Evolutionary conservation across 148 eudicot species (phyloP), one percentile per base, ranked within the genome.

Genomic region (Polygonum maritimum): DNA sequence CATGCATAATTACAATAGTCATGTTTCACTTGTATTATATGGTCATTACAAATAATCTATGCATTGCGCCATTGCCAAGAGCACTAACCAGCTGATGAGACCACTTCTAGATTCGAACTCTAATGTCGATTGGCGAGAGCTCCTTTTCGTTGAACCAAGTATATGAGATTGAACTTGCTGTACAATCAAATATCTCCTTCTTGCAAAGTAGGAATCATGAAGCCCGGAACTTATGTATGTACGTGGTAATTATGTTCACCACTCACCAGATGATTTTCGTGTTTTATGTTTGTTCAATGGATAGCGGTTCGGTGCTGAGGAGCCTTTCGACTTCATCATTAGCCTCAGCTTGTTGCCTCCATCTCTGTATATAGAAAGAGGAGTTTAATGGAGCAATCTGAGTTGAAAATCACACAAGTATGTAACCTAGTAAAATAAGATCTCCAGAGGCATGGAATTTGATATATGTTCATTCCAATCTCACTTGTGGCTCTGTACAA

Each of bases 301-400:
- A 78, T 19, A 83, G 44, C 48, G 81, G 79, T 79, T 87, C 91
- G 48, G 79, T 82, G 47, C 84, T 87, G 54, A 91, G 88, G 58
- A 91, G 90, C 77, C 88, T 87, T 81, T 91, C 93, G 11, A 87
- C 90, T 81, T 91, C 93, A 73, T 91, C 97, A 45, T 89, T 91
- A 48, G 93, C 97, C 84, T 91, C 92, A 12, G 87, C 91, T 86
- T 89, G 92, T 38, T 78, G 44, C 78, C 76, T 84, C 96, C 96
- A 87, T 85, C 85, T 82, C 96, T 91, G 85, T 69, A 72, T 72
- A 21, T 35, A 72, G 49, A 72, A 67, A 36, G n/a, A 63, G 16
- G 21, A 38, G 22, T 65, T 35, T 38, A 15, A 18, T 9, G 7
- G 31, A 57, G 10, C 21, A 57, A 57, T 21, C 63, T 21, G 31